Percentiles rank a stretch among this genome's conserved stretches.
Evolutionary conservation across 2,329 filamentous ascomycete species (phyloP).

Genomic region (Aquanectria penicillioides): DNA sequence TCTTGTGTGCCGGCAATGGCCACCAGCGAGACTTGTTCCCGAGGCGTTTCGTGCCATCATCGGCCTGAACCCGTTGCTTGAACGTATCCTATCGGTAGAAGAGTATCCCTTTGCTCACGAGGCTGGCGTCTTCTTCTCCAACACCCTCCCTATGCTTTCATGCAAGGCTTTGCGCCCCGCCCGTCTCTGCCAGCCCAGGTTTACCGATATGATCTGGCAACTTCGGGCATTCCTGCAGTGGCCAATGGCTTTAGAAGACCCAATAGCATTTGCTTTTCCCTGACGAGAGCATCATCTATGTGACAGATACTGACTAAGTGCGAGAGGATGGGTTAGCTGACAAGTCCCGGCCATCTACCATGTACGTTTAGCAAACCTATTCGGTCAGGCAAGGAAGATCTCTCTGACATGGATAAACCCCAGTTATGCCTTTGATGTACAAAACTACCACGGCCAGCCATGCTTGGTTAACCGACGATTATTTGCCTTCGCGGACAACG

Average conservation of each 20-base stretch:
- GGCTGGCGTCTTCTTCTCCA: slow-evolving; percentile 47
- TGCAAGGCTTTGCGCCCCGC: slow-evolving; percentile 54
- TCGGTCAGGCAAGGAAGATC: too few relatives aligned
- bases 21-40: neutral
- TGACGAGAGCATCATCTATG: slow-evolving; percentile 53
- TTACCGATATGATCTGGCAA: slow-evolving; percentile 55
- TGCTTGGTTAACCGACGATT: slow-evolving; percentile 59
- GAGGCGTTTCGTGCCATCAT: neutral
- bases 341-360: too few relatives aligned
- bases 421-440: slow-evolving; percentile 50
- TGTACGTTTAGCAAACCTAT: too few relatives aligned
- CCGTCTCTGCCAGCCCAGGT: slow-evolving; percentile 56
- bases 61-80: neutral
- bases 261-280: slow-evolving; percentile 57
- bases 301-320: slow-evolving; percentile 52
- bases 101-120: slow-evolving; percentile 59
- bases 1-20: neutral
- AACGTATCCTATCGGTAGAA: neutral
- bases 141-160: slow-evolving; percentile 44
- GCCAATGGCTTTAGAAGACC: slow-evolving; percentile 58
- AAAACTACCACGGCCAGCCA: slow-evolving; percentile 39
- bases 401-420: too few relatives aligned
- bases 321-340: too few relatives aligned
- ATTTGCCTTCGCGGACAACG: slow-evolving; percentile 60
- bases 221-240: slow-evolving; percentile 51